A percentile compares a stretch with the other conserved stretches of the same genome.
These are phyloP conservation scores for Paratinospora sagittata DNA, from an alignment of 164 flowering plant genomes.

Conservation along the genomic window DNA sequence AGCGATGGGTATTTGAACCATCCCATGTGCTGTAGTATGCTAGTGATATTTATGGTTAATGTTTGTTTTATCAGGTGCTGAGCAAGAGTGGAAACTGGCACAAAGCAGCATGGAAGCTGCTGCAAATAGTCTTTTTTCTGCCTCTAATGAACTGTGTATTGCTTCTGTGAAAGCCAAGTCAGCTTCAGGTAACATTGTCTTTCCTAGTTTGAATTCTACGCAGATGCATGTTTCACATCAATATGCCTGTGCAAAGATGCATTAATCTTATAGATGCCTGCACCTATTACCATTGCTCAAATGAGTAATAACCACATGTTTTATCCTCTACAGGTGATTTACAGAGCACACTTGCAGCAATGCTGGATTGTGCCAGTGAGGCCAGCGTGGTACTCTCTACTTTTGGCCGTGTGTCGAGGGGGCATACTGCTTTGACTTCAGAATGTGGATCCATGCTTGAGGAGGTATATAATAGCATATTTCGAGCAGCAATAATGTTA, in stretches of 20 bases:
- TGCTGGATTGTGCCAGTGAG: constrained; percentile 83
- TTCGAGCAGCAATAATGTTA: background rate
- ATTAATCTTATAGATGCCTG: background rate
- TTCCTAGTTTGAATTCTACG: background rate
- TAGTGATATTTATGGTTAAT: constrained; percentile 4
- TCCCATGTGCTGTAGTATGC: background rate
- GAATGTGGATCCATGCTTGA: constrained; percentile 99
- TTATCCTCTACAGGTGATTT: constrained; percentile 58
- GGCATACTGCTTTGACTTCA: constrained; percentile 90
- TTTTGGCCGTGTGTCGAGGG: constrained; percentile 55
- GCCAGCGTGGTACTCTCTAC: constrained; percentile 66
- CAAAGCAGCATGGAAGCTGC: constrained; percentile 83
- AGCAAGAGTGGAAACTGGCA: constrained; percentile 84
- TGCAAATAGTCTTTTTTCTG: constrained; percentile 58
- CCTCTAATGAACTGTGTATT: constrained; percentile 61
- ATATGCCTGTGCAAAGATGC: background rate
- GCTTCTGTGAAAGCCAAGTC: constrained; percentile 77
- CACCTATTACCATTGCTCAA: background rate
- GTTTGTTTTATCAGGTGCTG: constrained; percentile 50
- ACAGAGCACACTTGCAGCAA: constrained; percentile 64
- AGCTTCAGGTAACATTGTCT: constrained; percentile 59
- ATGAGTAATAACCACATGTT: background rate
- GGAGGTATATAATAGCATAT: constrained; percentile 48
- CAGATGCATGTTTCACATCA: background rate
- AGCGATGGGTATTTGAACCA: no score